Base-by-base conservation (phyloP, 1,284 basidiomycete species). In the Ceratobasidium sp. region DNA sequence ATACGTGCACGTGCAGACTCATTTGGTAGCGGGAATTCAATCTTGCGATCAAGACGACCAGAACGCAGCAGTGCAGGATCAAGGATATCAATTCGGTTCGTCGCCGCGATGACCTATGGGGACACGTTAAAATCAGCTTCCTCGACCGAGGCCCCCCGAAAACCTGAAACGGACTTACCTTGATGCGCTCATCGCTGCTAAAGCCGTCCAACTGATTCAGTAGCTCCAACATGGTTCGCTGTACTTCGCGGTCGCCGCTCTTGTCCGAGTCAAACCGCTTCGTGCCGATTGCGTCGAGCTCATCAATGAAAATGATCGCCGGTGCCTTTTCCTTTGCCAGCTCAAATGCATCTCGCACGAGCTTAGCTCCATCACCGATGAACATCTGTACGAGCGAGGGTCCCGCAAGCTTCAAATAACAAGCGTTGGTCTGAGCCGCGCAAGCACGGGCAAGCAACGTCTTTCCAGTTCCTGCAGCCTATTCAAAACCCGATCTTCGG, bases 41-140 rank as follows among this genome's bases (percentile, higher is more conserved):
- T 91, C 81, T 92, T 92, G 70, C 90, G 80, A 77, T 92, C 90
- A 58, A 92, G 80, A 74, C 90, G 85, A 62, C 90, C 90, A 15
- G 89, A 91, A 70, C 90, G 86, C 25, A 92, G 84, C 10, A 92
- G 80, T 0, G 90, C 90, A 1, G 90, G 89, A 76, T 92, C 90
- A 52, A 99, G 89, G 71, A 98, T 98, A 80, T 99, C 96, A 76
- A 99, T 99, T 78, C 96, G 88, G 81, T 99, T 99, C 34, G 96
- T 99, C 0, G 96, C 96, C 15, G 96, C 96, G 74, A 99, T 98
- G 73, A 99, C 96, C 93, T 96, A 73, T 25, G 53, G 50, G 43
- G 20, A 54, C 34, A 13, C 34, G 49, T 34, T 31, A n/a, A n/a
- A 7, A 22, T 54, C 29, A 25, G 38, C 49, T 62, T 57, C 49